These are phyloP conservation scores for Penicillium decumbens DNA, from an alignment of 2,329 filamentous ascomycete genomes.

Conservation along the genomic window DNA sequence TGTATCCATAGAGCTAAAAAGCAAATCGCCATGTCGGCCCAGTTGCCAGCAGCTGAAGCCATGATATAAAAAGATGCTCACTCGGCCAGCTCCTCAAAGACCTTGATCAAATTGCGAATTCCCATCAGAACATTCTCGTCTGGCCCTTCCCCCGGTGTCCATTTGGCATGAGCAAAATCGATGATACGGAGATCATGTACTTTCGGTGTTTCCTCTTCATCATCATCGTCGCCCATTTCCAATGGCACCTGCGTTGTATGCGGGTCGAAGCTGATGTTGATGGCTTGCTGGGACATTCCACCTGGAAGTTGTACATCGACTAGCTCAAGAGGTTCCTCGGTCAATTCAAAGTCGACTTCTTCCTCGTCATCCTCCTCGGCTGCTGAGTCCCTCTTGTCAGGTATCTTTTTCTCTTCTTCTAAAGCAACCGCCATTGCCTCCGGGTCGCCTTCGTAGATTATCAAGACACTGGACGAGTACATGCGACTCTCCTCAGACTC, in stretches of 20 bases:
- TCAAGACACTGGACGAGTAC: slow-evolving; percentile 61
- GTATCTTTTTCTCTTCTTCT: slow-evolving; percentile 40
- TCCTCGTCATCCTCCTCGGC: slow-evolving; percentile 28
- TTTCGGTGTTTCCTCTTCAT: slow-evolving; percentile 55
- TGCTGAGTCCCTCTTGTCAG: slow-evolving; percentile 25
- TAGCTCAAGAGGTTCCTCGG: slow-evolving; percentile 30
- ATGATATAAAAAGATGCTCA: slow-evolving; percentile 8
- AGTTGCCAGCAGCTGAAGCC: slow-evolving; percentile 27
- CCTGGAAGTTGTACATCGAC: slow-evolving; percentile 29
- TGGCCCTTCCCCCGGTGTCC: slow-evolving; percentile 73
- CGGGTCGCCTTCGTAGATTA: slow-evolving; percentile 63
- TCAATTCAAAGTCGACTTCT: slow-evolving; percentile 28
- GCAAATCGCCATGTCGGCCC: not conserved
- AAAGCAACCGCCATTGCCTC: slow-evolving; percentile 51
- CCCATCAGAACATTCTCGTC: slow-evolving; percentile 80
- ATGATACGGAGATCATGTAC: slow-evolving; percentile 82
- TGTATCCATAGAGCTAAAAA: not conserved
- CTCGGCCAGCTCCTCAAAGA: slow-evolving; percentile 63
- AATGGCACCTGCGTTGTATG: slow-evolving; percentile 39
- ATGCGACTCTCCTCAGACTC: slow-evolving; percentile 60
- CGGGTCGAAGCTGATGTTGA: slow-evolving; percentile 36
- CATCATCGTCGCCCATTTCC: slow-evolving; percentile 48
- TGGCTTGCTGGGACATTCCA: slow-evolving; percentile 28
- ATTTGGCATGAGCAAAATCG: slow-evolving; percentile 91
- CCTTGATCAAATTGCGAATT: slow-evolving; percentile 64